A percentile compares a stretch with the other conserved stretches of the same genome.
These are phyloP conservation scores for Neofusicoccum umdonicola DNA, from an alignment of 2,329 filamentous ascomycete genomes.

Conservation along the genomic window DNA sequence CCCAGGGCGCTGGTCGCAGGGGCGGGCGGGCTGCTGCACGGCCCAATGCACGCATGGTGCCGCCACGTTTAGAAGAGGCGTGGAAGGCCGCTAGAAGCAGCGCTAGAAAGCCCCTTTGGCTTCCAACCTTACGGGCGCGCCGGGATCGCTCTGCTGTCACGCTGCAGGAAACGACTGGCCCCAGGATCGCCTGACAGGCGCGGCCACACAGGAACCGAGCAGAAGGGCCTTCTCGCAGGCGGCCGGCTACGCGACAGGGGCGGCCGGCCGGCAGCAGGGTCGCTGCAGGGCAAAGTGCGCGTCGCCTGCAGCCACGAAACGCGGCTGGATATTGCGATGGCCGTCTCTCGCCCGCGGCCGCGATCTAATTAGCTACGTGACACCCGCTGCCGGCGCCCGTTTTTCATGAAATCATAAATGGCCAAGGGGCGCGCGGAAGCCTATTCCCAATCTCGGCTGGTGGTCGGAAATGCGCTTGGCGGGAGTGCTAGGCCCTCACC, in stretches of 20 bases:
- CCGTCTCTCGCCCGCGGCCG: background rate
- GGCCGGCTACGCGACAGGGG: constrained; percentile 5
- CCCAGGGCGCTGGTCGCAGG: constrained; percentile 20
- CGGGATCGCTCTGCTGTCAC: constrained; percentile 21
- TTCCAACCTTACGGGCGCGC: constrained; percentile 8
- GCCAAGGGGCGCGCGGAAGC: constrained; percentile 1
- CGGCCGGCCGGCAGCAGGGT: background rate
- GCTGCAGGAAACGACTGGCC: constrained; percentile 10
- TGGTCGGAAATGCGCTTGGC: constrained; percentile 13
- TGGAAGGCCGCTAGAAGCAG: constrained; percentile 24
- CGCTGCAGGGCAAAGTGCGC: background rate
- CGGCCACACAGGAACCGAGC: background rate
- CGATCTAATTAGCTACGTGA: constrained; percentile 10
- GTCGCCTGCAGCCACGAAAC: constrained; percentile 11
- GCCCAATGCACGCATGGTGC: constrained; percentile 12
- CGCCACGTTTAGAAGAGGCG: constrained; percentile 20
- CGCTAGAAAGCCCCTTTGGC: constrained; percentile 19
- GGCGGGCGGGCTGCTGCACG: constrained; percentile 13
- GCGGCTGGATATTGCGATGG: constrained; percentile 17
- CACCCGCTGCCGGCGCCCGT: constrained; percentile 2
- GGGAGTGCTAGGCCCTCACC: constrained; percentile 4
- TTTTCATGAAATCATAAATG: background rate
- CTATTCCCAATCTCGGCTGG: constrained; percentile 11
- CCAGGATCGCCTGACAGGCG: constrained; percentile 10
- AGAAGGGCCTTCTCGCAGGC: constrained; percentile 12